Percentiles rank a stretch among this genome's conserved stretches.
Conservation (phyloP, 768 basidiomycete species). For the Russula foetens region DNA sequence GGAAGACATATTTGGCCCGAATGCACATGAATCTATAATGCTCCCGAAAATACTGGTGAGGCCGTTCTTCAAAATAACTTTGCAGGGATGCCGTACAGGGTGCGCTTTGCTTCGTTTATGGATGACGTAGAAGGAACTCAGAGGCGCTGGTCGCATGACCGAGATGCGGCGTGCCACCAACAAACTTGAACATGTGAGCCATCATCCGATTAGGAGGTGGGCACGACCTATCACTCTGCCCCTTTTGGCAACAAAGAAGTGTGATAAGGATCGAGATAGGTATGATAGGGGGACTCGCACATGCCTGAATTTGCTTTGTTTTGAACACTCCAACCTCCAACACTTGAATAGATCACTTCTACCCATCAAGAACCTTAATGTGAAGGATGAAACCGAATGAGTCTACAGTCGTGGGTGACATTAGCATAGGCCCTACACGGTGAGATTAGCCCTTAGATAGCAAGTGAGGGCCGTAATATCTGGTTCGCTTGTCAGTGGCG, state of each 20-base stretch:
- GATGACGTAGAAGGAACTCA: conserved; percentile 60
- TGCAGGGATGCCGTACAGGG: not conserved
- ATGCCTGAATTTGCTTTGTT: conserved; percentile 37
- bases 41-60: conserved; percentile 55
- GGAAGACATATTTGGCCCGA: not conserved
- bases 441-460: conserved; percentile 42
- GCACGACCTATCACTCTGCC: conserved; percentile 34
- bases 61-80: conserved; percentile 37
- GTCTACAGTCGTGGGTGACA: conserved; percentile 48
- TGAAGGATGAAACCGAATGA: conserved; percentile 43
- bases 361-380: conserved; percentile 52
- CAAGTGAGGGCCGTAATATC: not conserved
- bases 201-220: not conserved
- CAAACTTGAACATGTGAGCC: not conserved
- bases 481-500: conserved; percentile 3
- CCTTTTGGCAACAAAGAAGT: conserved; percentile 60
- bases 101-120: conserved; percentile 24
- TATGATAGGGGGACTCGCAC: conserved; percentile 53
- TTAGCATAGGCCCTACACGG: conserved; percentile 52
- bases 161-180: no score
- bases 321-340: not conserved
- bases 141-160: conserved; percentile 46
- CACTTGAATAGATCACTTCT: conserved; percentile 5
- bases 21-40: not conserved
- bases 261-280: conserved; percentile 52